Conservation (phyloP, 1,284 basidiomycete species). For the Entoloma clypeatum region DNA sequence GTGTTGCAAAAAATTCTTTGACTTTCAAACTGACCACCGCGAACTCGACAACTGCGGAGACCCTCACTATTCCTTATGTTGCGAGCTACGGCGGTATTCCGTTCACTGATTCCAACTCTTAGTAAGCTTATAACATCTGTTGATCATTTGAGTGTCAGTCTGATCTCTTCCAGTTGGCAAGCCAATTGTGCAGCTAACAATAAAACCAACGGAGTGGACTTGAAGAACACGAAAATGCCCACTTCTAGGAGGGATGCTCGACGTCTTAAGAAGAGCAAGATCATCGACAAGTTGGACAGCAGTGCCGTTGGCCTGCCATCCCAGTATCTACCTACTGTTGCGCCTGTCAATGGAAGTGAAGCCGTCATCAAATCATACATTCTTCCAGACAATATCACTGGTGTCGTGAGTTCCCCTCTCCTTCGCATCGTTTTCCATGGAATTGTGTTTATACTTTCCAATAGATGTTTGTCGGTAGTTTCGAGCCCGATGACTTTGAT, state of each 20-base stretch:
- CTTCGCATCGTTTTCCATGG: background rate
- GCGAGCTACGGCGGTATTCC: slow-evolving; percentile 42
- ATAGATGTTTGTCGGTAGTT: slow-evolving; percentile 60
- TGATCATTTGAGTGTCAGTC: background rate
- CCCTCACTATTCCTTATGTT: slow-evolving; percentile 50
- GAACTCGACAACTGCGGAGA: slow-evolving; percentile 45
- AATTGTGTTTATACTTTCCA: background rate
- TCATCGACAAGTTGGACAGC: slow-evolving; percentile 41
- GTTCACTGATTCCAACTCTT: slow-evolving; percentile 52
- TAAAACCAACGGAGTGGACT: slow-evolving; percentile 54
- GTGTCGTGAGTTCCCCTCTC: slow-evolving; percentile 42
- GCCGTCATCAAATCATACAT: slow-evolving; percentile 60
- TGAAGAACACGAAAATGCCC: slow-evolving; percentile 26
- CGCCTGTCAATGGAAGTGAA: slow-evolving; percentile 41
- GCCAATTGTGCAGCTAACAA: slow-evolving; percentile 55
- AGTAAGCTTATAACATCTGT: slow-evolving; percentile 35
- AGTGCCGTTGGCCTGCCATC: slow-evolving; percentile 46
- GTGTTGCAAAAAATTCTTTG: slow-evolving; percentile 44
- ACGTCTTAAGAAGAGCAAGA: slow-evolving; percentile 35
- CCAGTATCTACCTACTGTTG: slow-evolving; percentile 46
- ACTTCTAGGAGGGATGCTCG: slow-evolving; percentile 18
- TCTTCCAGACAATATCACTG: slow-evolving; percentile 54
- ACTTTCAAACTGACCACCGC: slow-evolving; percentile 45
- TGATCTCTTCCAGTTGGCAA: slow-evolving; percentile 43
- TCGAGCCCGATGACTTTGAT: slow-evolving; percentile 45